Evolutionary conservation across 2,329 filamentous ascomycete species (phyloP).

Genomic region (Xylariomycetidae sp.): DNA sequence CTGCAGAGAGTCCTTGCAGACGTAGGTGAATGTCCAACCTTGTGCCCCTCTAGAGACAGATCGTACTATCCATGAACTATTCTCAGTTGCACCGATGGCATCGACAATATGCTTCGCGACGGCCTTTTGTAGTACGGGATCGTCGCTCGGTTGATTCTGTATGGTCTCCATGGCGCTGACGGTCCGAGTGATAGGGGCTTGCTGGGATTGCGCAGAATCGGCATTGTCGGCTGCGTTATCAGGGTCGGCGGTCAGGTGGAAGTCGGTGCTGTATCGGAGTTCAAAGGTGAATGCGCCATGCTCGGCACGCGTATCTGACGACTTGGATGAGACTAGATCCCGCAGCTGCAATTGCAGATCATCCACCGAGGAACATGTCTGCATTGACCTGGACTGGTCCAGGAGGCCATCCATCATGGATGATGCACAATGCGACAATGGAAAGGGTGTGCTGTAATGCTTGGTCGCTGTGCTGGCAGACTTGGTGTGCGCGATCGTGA

Average conservation of each 20-base stretch:
- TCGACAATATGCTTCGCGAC: conserved; percentile 45
- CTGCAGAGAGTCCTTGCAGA: conserved; percentile 48
- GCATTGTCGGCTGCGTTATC: conserved; percentile 32
- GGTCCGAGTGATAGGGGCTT: conserved; percentile 28
- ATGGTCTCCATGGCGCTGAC: conserved; percentile 42
- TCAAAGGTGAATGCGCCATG: conserved; percentile 44
- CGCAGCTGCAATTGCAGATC: conserved; percentile 45
- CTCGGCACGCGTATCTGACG: conserved; percentile 43
- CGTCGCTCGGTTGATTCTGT: conserved; percentile 43
- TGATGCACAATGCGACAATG: too few relatives aligned
- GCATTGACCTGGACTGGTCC: conserved; percentile 24
- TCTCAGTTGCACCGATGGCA: conserved; percentile 40
- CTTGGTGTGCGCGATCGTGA: background rate
- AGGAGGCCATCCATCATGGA: conserved; percentile 27
- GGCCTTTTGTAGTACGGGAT: conserved; percentile 43
- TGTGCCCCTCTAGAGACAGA: conserved; percentile 39
- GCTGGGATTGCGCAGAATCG: conserved; percentile 20
- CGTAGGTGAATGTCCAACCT: conserved; percentile 51
- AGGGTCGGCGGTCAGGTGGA: conserved; percentile 34
- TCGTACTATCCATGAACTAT: conserved; percentile 43
- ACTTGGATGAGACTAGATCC: conserved; percentile 35
- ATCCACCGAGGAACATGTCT: conserved; percentile 34
- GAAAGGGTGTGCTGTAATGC: too few relatives aligned
- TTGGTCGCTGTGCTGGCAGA: background rate
- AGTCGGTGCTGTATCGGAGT: conserved; percentile 38